Base-by-base conservation (phyloP, 441 rosid species). In the Melastoma candidum region DNA sequence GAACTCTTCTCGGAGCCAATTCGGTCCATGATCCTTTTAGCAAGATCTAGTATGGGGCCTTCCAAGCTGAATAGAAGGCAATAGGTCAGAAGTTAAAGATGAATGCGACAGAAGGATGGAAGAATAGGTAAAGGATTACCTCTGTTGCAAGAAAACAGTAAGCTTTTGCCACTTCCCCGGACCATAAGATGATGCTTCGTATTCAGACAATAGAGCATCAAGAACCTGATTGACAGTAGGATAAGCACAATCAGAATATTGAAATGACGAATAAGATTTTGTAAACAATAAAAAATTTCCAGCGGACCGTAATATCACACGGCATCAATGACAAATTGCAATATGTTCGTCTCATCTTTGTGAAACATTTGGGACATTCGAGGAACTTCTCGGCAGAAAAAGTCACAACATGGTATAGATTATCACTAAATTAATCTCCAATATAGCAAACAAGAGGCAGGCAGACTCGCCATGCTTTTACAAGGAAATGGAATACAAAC, bases 101-200 rank as follows among this genome's bases (percentile, higher is more conserved):
- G 26, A 3, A 11, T 47, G 55, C 65, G 36, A 51, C n/a, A 51
- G 27, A 43, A 45, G 4, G 2, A 2, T 6, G 27, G 45, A 44
- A 2, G 36, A 39, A 26, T 22, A 11, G 44, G 56, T 55, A 58
- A 22, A 55, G 14, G 53, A 45, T 13, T 5, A 93, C 99, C 96
- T 94, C 72, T 83, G 95, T 46, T 83, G 94, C 59, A 89, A 83
- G 74, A 87, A 94, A 49, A 58, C 68, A 24, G 84, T 84, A 68
- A 89, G 72, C 69, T 89, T 94, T 77, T 87, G 87, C 96, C 97
- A 94, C 70, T 94, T 89, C 56, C 84, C 84, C 3, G 97, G 97
- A 56, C 99, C 97, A 74, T 80, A 89, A 64, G 78, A 80, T 26
- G 85, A 74, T 60, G 72, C 74, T 54, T 90, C 96, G 56, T 89